Evolutionary conservation across 768 basidiomycete species (phyloP).

Genomic region (Rhodotorula graminis): DNA sequence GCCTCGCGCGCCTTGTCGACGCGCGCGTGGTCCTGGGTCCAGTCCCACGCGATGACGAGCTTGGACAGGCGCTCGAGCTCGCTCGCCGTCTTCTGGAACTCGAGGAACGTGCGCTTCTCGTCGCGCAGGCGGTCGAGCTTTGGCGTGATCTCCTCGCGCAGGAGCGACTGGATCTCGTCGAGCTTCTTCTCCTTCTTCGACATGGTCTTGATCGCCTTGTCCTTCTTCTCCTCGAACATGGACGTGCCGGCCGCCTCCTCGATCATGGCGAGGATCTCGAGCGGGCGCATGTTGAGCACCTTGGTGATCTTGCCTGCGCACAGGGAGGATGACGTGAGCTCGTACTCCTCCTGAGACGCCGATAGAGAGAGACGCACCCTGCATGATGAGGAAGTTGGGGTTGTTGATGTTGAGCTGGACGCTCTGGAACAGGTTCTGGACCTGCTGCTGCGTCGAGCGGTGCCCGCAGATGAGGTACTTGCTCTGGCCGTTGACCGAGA

Average conservation of each 20-base stretch:
- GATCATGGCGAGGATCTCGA: slow-evolving; percentile 96
- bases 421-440: slow-evolving; percentile 90
- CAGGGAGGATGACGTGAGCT: background rate
- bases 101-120: slow-evolving; percentile 82
- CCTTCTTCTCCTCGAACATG: slow-evolving; percentile 98
- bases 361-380: slow-evolving; percentile 54
- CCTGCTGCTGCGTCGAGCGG: slow-evolving; percentile 73
- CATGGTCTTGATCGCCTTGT: slow-evolving; percentile 94
- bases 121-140: slow-evolving; percentile 83
- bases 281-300: slow-evolving; percentile 95
- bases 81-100: slow-evolving; percentile 79
- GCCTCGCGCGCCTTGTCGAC: slow-evolving; percentile 46
- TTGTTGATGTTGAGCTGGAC: slow-evolving; percentile 99
- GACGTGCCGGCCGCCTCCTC: slow-evolving; percentile 97
- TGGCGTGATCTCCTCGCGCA: slow-evolving; percentile 85
- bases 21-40: slow-evolving; percentile 51
- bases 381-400: slow-evolving; percentile 99
- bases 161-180: slow-evolving; percentile 71
- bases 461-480: slow-evolving; percentile 97
- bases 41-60: slow-evolving; percentile 80
- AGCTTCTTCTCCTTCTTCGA: slow-evolving; percentile 94
- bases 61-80: slow-evolving; percentile 83
- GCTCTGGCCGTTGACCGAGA: slow-evolving; percentile 83
- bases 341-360: too few species aligned
- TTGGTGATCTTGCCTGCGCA: slow-evolving; percentile 74